Evolutionary conservation across 306 rosid genomes (phyloP).

Genomic region (Betula pendula): DNA sequence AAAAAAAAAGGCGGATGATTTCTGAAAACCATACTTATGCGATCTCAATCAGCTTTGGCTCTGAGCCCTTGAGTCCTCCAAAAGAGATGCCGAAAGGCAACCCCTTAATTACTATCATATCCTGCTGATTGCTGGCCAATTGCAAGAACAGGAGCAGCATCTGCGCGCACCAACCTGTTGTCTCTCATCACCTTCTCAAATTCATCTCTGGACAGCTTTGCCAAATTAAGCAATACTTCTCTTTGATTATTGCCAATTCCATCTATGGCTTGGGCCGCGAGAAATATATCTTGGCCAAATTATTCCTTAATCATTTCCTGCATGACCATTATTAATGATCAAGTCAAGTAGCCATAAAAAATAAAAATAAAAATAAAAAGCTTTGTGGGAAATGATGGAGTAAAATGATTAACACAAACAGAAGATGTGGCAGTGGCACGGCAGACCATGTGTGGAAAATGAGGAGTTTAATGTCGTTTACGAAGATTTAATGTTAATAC

Average conservation of each 20-base stretch:
- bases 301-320: conserved; percentile 14
- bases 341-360: too few species aligned
- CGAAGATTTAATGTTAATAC: too few species aligned
- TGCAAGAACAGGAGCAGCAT: conserved; percentile 7
- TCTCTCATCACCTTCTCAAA: conserved; percentile 5
- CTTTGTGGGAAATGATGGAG: too few species aligned
- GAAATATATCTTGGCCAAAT: conserved; percentile 11
- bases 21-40: conserved; percentile 40
- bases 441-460: too few species aligned
- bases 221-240: conserved; percentile 4
- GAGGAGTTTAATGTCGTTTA: too few species aligned
- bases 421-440: too few species aligned
- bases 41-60: conserved; percentile 36
- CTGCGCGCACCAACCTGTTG: neutral
- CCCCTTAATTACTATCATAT: conserved; percentile 5
- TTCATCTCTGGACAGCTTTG: neutral
- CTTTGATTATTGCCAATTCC: neutral
- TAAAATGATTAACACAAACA: too few species aligned
- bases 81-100: conserved; percentile 39
- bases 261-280: neutral
- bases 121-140: conserved; percentile 40
- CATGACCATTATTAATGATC: neutral
- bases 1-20: too few species aligned
- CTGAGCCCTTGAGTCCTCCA: conserved; percentile 37
- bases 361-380: neutral